Evolutionary conservation across 2,329 filamentous ascomycete species (phyloP).

Genomic region (Aspergillaceae sp.): DNA sequence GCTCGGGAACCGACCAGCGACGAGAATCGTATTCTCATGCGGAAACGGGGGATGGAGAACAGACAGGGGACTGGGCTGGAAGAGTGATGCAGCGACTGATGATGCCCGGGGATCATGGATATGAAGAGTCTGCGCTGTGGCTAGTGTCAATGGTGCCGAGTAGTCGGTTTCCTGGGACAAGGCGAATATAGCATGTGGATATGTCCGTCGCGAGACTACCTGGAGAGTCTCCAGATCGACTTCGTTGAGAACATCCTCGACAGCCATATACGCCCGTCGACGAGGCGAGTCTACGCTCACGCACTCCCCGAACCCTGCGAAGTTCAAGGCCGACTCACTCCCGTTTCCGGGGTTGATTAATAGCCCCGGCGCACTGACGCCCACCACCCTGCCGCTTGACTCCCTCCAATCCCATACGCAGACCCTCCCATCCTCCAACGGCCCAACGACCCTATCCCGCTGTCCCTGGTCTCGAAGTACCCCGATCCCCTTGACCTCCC

Average conservation of each 20-base stretch:
- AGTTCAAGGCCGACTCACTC: conserved; percentile 40
- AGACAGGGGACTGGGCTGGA: conserved; percentile 71
- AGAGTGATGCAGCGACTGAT: conserved; percentile 51
- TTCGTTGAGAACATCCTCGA: conserved; percentile 68
- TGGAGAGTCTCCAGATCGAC: conserved; percentile 69
- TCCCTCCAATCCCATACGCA: conserved; percentile 69
- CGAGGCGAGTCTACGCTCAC: conserved; percentile 65
- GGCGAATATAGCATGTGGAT: conserved; percentile 74
- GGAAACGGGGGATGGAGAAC: conserved; percentile 66
- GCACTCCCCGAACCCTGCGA: conserved; percentile 60
- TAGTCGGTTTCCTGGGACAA: conserved; percentile 60
- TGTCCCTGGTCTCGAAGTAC: conserved; percentile 50
- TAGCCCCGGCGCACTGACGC: conserved; percentile 57
- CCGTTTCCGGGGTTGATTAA: conserved; percentile 59
- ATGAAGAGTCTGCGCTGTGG: conserved; percentile 71
- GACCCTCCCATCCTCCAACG: conserved; percentile 79
- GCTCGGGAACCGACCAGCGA: conserved; percentile 80
- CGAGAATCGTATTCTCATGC: conserved; percentile 69
- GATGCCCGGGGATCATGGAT: conserved; percentile 63
- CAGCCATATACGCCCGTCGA: conserved; percentile 68
- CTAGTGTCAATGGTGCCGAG: conserved; percentile 68
- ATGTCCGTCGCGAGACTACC: conserved; percentile 60
- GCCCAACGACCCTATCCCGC: conserved; percentile 59
- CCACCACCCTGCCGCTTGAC: conserved; percentile 49
- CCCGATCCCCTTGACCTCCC: conserved; percentile 65